A percentile compares a stretch with the other conserved stretches of the same genome.
Evolutionary conservation across 2,329 filamentous ascomycete species (phyloP).

Genomic region (Tothia fuscella): DNA sequence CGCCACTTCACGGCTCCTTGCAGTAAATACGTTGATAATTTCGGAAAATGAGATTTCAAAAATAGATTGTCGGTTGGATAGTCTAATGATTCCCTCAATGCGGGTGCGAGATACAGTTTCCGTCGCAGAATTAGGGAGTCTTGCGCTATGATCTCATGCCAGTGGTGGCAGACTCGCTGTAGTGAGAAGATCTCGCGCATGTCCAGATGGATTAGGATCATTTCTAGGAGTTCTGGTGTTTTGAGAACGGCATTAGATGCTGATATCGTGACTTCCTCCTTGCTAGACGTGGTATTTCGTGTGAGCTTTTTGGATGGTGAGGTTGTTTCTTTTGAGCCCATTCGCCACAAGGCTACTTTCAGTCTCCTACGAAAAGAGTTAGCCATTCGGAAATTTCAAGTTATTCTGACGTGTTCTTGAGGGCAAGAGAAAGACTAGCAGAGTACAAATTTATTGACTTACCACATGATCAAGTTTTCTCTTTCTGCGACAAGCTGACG

Average conservation of each 20-base stretch:
- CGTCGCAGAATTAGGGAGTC: background rate
- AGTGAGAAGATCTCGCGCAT: constrained; percentile 2
- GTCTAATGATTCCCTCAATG: background rate
- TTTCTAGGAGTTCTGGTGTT: constrained; percentile 6
- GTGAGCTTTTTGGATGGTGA: too few relatives aligned
- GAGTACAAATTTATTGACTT: too few relatives aligned
- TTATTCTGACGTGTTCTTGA: too few relatives aligned
- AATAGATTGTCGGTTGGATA: constrained; percentile 5
- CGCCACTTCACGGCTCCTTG: constrained; percentile 7
- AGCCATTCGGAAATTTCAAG: too few relatives aligned
- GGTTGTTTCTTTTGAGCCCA: too few relatives aligned
- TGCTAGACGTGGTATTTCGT: background rate
- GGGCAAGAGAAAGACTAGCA: too few relatives aligned
- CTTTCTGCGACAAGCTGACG: too few relatives aligned
- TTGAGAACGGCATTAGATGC: background rate
- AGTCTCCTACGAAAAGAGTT: too few relatives aligned
- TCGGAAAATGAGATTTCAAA: constrained; percentile 2
- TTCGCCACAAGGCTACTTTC: too few relatives aligned
- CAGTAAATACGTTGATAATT: constrained; percentile 4
- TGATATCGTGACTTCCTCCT: background rate
- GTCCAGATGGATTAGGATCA: constrained; percentile 4
- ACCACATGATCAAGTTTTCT: too few relatives aligned
- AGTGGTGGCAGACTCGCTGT: background rate
- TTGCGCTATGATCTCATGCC: constrained; percentile 3
- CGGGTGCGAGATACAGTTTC: constrained; percentile 6